Evolutionary conservation across 2,329 filamentous ascomycete species (phyloP), one percentile per base, ranked within the genome.

Genomic region (Aspergillus quadrilineatus): DNA sequence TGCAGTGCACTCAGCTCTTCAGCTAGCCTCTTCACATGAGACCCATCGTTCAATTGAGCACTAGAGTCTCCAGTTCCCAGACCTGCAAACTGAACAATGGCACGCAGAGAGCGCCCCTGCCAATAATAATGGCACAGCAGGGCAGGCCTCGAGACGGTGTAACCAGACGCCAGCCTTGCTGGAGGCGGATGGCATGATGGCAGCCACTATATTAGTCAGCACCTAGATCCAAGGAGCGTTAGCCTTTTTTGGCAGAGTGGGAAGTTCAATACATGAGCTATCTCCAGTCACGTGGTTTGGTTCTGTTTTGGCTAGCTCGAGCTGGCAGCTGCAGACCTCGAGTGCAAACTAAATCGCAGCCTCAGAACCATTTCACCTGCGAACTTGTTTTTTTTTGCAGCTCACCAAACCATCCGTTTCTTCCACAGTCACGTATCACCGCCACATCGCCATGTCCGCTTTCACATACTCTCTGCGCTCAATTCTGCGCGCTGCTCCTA

Each of bases 401-500:
- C 34, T 14, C 4, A 37, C 4, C 28, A 36, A 46, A 44, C 26
- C 46, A 53, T 26, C 8, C 36, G 57, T 34, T 4, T 36, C 36
- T 41, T 45, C 8, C 30, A 14, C 37, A 4, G 45, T 34, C 36
- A 36, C 43, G 12, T 15, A 22, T 26, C 37, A 43, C 34, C 36
- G n/a, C 26, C 28, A 30, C 37, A 36, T 39, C 17, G 30, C 47
- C 50, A 74, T 74, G 71, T 69, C 68, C 47, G 60, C 76, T 72
- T 84, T 73, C 70, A 32, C 50, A 39, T 82, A 77, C 77, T 80
- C 75, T 74, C 79, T 75, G 65, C 75, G 76, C 77, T 77, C 75
- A 65, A 67, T 73, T 77, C 71, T 76, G 76, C 70, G 77, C 79
- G 71, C 77, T 73, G 69, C 76, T 62, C 64, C 66, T 60, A 60